Base-by-base conservation (phyloP, 2,329 filamentous ascomycete species). In the Septoria linicola region DNA sequence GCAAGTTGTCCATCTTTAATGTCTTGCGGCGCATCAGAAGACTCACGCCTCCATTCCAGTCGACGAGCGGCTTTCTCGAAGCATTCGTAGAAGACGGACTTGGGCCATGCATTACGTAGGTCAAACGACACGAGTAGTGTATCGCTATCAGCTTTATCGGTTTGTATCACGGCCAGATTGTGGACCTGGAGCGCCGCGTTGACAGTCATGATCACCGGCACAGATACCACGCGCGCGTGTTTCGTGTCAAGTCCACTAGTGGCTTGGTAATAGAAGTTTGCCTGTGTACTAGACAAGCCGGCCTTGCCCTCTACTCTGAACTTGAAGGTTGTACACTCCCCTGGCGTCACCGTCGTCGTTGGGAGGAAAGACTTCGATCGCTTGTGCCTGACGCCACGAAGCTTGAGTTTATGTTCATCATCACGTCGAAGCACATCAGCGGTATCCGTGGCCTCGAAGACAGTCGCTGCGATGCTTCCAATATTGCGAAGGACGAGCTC, bases 71-170 rank as follows among this genome's bases (percentile, higher is more conserved):
- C 39, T 8, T 52, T 41, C 8, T 47, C 37, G 16, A 53, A 54
- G 40, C 61, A 63, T 8, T 51, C 40, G 30, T 55, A 64, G 5
- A 80, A 76, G 63, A 96, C 81, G 41, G 85, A 84, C 63, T 82
- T 88, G 2, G 89, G 90, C 91, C 91, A 96, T 0, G 87, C 84
- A 65, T 97, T 97, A 49, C 89, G 84, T 21, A 96, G 75, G 69
- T 96, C 92, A 43, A 96, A 75, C 1, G 93, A 75, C 2, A 96
- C 72, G 31, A 96, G 76, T 64, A 89, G 95, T 63, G 89, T 84
- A 25, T 41, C 35, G 13, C 48, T 14, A 34, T 82, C 59, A 62
- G 74, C 63, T 68, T 77, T 54, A 50, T 70, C 63, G 13, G 89
- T 84, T 40, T 40, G 44, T 27, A 93, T 70, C 14, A 95, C 78